These are phyloP conservation scores for Hondaea fermentalgiana DNA, from an alignment of 108 stramenopile species.

Conservation along the genomic window DNA sequence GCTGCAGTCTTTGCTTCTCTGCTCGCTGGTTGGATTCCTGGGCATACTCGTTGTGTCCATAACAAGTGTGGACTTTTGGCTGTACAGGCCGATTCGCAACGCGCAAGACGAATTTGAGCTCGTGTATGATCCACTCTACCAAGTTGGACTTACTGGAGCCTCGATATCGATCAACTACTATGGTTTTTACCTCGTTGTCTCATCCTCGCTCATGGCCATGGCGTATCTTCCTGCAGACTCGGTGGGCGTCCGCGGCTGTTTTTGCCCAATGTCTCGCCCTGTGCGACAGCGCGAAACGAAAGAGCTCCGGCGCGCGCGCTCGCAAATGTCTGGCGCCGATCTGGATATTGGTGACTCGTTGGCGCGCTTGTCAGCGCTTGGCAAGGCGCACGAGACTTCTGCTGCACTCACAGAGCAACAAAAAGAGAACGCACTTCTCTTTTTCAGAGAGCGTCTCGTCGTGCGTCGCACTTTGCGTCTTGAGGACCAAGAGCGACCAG, in stretches of 20 bases:
- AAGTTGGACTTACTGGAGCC: not conserved
- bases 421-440: not conserved
- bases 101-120: not conserved
- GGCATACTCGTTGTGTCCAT: not conserved
- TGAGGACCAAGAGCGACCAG: not conserved
- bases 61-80: not conserved
- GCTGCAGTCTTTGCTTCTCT: not conserved
- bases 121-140: not conserved
- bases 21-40: not conserved
- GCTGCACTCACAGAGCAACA: not conserved
- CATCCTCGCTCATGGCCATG: not conserved
- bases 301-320: not conserved
- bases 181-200: not conserved
- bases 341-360: not conserved
- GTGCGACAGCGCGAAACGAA: not conserved
- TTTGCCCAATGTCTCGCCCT: not conserved
- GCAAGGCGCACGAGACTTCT: not conserved
- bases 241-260: not conserved
- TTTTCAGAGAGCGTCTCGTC: not conserved
- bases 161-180: not conserved
- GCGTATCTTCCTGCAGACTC: constrained; percentile 1
- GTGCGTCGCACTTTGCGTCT: not conserved
- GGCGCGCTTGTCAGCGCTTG: not conserved
- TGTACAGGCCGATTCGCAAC: not conserved
- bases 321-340: not conserved